A percentile compares a stretch with the other conserved stretches of the same genome.
phyloP scores from a whole-genome alignment of 2,329 filamentous ascomycete genomes.

The Aspergillus sp. region DNA sequence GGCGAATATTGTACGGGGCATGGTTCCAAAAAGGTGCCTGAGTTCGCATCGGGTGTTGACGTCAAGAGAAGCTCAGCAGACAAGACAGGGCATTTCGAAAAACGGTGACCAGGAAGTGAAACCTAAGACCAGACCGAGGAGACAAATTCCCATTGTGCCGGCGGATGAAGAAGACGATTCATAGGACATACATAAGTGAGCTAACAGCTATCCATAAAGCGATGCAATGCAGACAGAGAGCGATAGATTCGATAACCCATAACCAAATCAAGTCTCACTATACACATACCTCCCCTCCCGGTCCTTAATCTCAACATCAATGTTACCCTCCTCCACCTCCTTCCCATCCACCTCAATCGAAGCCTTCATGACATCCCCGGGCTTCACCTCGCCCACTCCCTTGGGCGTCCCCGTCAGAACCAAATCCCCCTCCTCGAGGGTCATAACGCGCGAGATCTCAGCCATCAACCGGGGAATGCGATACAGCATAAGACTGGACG shows the following conservation, averaged over 20 bases:
- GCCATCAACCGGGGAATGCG: constrained; percentile 76
- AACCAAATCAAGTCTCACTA: constrained; percentile 51
- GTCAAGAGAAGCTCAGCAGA: neutral
- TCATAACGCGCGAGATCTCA: constrained; percentile 93
- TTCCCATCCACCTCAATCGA: constrained; percentile 71
- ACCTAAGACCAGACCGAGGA: constrained; percentile 11
- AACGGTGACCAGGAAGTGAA: neutral
- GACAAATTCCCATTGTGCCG: constrained; percentile 24
- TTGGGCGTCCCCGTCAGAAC: constrained; percentile 96
- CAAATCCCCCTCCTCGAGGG: constrained; percentile 82
- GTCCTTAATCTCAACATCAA: constrained; percentile 77
- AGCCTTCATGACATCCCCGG: constrained; percentile 79
- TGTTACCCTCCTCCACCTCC: constrained; percentile 74
- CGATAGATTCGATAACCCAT: neutral
- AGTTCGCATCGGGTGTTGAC: too few species aligned
- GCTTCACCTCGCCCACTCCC: constrained; percentile 77
- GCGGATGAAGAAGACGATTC: constrained; percentile 17
- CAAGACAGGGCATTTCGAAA: neutral
- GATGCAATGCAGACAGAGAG: too few species aligned
- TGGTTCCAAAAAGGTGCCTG: neutral
- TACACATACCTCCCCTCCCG: constrained; percentile 70
- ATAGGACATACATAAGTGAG: too few species aligned
- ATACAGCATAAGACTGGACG: constrained; percentile 91
- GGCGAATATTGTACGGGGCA: constrained; percentile 1
- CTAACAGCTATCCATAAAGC: too few species aligned